These are phyloP conservation scores for Lactuca saligna DNA, from an alignment of 129 eudicot genomes.

Conservation along the genomic window DNA sequence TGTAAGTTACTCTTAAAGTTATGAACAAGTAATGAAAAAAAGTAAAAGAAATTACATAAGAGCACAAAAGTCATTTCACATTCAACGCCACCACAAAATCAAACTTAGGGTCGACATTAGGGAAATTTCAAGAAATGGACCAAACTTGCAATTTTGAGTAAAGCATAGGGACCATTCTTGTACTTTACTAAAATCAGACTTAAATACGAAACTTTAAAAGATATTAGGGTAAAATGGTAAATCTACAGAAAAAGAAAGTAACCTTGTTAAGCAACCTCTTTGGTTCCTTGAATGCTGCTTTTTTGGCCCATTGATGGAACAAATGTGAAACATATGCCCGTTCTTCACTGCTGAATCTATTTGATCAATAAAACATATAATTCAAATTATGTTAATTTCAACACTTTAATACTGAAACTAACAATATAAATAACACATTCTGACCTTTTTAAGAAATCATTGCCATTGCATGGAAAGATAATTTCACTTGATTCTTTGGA, in stretches of 20 bases:
- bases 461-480: conserved; percentile 48
- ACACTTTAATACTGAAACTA: neutral
- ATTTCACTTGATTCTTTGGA: conserved; percentile 47
- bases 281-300: conserved; percentile 90
- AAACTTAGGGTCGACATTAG: too few relatives aligned
- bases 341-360: conserved; percentile 73
- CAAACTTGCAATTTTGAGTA: too few relatives aligned
- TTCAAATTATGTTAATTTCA: conserved; percentile 6
- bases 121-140: too few relatives aligned
- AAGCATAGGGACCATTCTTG: too few relatives aligned
- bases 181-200: neutral
- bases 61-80: too few relatives aligned
- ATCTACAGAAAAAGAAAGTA: neutral
- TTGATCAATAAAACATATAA: conserved; percentile 7
- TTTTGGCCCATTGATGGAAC: conserved; percentile 94
- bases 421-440: neutral
- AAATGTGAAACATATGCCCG: conserved; percentile 83
- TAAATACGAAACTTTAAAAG: neutral
- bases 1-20: too few relatives aligned
- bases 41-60: too few relatives aligned
- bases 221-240: neutral
- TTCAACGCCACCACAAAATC: too few relatives aligned
- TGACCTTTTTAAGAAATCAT: conserved; percentile 72
- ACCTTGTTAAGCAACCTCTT: conserved; percentile 94
- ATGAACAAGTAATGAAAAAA: too few relatives aligned